These are phyloP conservation scores for Fusarium marasasianum DNA, from an alignment of 2,329 filamentous ascomycete genomes.

Conservation along the genomic window DNA sequence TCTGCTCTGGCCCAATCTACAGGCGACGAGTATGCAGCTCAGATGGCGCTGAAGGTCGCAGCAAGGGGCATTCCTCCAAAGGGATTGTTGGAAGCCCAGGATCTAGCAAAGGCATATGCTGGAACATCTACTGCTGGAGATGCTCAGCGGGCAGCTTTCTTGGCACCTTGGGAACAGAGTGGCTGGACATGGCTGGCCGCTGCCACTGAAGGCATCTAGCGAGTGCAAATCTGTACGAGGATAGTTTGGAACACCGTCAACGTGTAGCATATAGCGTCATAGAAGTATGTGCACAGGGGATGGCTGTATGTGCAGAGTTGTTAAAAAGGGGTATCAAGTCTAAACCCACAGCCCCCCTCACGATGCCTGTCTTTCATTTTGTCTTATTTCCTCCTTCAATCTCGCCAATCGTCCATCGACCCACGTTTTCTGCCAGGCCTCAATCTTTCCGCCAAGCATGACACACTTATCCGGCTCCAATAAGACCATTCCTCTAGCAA, in stretches of 20 bases:
- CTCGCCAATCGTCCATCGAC: constrained; percentile 73
- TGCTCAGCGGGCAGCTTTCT: constrained; percentile 78
- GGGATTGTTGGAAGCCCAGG: constrained; percentile 72
- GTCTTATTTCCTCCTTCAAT: constrained; percentile 69
- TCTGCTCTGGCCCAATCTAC: constrained; percentile 72
- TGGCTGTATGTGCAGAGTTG: background rate
- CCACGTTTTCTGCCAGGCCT: constrained; percentile 83
- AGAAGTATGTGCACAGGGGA: background rate
- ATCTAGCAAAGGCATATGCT: constrained; percentile 77
- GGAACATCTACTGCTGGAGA: constrained; percentile 77
- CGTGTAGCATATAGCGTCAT: background rate
- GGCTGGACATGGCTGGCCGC: constrained; percentile 70
- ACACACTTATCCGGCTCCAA: constrained; percentile 74
- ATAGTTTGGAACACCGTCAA: background rate
- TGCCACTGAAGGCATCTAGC: constrained; percentile 40
- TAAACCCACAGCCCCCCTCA: background rate
- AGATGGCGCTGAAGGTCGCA: constrained; percentile 86
- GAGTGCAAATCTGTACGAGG: background rate
- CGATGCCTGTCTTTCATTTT: constrained; percentile 32
- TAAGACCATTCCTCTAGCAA: constrained; percentile 81
- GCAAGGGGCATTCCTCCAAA: constrained; percentile 76
- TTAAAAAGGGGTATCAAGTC: constrained; percentile 32
- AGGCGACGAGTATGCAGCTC: constrained; percentile 65
- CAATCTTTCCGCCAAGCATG: constrained; percentile 89
- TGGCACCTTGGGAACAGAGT: constrained; percentile 79